Conservation (phyloP, 345 rosid species). For the Corchorus olitorius region DNA sequence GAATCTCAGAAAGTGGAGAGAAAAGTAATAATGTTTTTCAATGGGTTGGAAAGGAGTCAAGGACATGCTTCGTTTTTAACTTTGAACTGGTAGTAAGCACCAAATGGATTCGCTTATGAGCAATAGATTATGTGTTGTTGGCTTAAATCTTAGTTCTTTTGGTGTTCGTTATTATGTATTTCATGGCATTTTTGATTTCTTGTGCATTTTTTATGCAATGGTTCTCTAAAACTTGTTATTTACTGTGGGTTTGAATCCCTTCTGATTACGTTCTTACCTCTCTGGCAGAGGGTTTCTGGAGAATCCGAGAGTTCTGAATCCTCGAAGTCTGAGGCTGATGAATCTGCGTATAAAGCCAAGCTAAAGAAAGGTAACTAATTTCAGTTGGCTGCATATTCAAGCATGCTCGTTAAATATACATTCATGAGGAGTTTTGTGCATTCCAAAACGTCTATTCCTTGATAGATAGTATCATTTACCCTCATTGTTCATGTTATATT, state of each 20-base stretch:
- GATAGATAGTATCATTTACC: background rate
- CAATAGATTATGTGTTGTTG: background rate
- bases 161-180: background rate
- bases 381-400: background rate
- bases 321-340: constrained; percentile 52
- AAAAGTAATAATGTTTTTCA: background rate
- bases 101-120: background rate
- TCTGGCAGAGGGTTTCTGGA: constrained; percentile 66
- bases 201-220: background rate
- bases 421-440: background rate
- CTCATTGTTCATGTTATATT: background rate
- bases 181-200: background rate
- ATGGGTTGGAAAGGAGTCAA: background rate
- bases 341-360: constrained; percentile 53
- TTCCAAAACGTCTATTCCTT: background rate
- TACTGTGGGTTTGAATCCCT: background rate
- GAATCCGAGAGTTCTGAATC: constrained; percentile 56
- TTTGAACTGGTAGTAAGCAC: background rate
- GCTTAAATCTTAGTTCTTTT: background rate
- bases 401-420: background rate
- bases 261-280: constrained; percentile 24
- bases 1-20: background rate
- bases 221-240: background rate
- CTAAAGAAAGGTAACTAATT: constrained; percentile 68
- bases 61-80: background rate